Conservation (phyloP, 148 eudicot species). For the Rhododendron simsii region DNA sequence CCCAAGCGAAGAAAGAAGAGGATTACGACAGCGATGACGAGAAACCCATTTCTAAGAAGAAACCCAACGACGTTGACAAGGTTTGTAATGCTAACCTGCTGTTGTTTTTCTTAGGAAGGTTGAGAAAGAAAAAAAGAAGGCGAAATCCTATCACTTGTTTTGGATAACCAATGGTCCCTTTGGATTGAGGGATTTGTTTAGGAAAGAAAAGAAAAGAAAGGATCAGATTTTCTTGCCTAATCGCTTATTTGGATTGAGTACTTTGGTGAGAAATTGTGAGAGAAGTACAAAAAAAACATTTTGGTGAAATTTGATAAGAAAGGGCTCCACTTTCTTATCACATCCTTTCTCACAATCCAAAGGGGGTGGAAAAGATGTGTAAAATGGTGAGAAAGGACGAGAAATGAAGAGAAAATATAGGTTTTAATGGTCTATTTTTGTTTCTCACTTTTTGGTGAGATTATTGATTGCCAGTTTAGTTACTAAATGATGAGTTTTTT, state of each 20-base stretch:
- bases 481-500: not conserved
- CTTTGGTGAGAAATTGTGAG: not conserved
- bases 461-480: not conserved
- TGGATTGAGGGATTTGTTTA: not conserved
- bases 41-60: conserved; percentile 21
- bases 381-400: not conserved
- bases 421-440: not conserved
- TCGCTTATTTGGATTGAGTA: not conserved
- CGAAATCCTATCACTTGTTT: not conserved
- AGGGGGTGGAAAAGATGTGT: not conserved
- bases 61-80: conserved; percentile 24
- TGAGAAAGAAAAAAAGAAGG: not conserved
- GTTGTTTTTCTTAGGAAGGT: not conserved
- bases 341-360: not conserved
- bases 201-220: not conserved
- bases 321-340: not conserved
- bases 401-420: not conserved
- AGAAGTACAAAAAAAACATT: not conserved
- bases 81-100: conserved; percentile 14
- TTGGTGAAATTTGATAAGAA: not conserved
- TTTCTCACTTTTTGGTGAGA: not conserved
- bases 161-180: not conserved
- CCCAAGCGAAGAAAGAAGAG: conserved; percentile 29
- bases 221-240: not conserved
- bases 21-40: conserved; percentile 12